phyloP scores from a whole-genome alignment of 306 rosid genomes.

The Casuarina equisetifolia region DNA sequence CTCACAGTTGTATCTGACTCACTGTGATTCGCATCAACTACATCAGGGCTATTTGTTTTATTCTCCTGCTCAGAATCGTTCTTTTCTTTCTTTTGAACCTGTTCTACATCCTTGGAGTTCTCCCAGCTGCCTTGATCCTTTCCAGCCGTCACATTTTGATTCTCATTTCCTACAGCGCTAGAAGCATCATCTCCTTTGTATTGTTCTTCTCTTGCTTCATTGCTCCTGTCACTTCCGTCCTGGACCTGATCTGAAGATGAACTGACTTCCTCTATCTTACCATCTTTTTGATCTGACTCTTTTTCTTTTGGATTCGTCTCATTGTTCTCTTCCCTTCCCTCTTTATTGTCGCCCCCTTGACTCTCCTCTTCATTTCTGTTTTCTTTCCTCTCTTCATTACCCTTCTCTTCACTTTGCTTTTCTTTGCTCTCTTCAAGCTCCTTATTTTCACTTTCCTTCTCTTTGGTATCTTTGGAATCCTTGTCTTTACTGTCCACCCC shows the following conservation, averaged over 20 bases:
- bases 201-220: slow-evolving; percentile 61
- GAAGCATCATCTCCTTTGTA: slow-evolving; percentile 83
- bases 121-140: slow-evolving; percentile 36
- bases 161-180: slow-evolving; percentile 63
- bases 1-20: slow-evolving; percentile 27
- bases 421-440: slow-evolving; percentile 24
- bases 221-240: slow-evolving; percentile 49
- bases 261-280: slow-evolving; percentile 48
- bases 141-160: slow-evolving; percentile 35
- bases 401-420: slow-evolving; percentile 26
- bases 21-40: slow-evolving; percentile 27
- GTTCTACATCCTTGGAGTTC: slow-evolving; percentile 43
- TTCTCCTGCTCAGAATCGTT: slow-evolving; percentile 43
- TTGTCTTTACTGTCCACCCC: background rate
- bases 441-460: slow-evolving; percentile 11
- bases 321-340: slow-evolving; percentile 39
- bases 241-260: slow-evolving; percentile 54
- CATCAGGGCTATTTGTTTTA: slow-evolving; percentile 36
- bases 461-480: background rate
- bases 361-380: slow-evolving; percentile 22
- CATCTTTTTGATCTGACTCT: slow-evolving; percentile 41
- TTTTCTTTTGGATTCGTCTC: slow-evolving; percentile 27
- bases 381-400: slow-evolving; percentile 21
- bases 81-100: slow-evolving; percentile 48
- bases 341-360: slow-evolving; percentile 37